Evolutionary conservation across 495 filamentous ascomycete genomes (phyloP), one percentile per base, ranked within the genome.

Genomic region (Sporormia fimetaria): DNA sequence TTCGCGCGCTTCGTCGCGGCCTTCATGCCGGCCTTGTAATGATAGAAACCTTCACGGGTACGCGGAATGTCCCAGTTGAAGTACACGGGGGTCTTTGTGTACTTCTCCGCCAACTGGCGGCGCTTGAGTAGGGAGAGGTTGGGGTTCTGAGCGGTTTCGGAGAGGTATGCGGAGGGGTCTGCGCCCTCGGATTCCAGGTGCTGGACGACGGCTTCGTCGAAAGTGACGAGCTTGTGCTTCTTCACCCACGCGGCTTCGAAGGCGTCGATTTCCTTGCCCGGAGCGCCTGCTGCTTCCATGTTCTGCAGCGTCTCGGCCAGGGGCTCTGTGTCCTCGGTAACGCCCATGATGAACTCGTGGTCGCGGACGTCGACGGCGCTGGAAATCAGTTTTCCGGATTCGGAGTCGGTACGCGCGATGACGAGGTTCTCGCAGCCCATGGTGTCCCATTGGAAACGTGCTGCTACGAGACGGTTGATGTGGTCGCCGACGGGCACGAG

Each of bases 361-460:
- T 98, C 90, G 28, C 90, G 79, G 2, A 83, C 75, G 58, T 98
- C 90, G 49, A 98, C 79, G 1, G 86, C 82, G 41, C 81, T 90
- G 48, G 79, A 88, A 38, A 98, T 73, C 9, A 98, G 69, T 54
- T 76, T 85, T 26, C 90, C 90, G 57, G 81, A 88, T 58, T 98
- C 90, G 0, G 85, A 87, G 61, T 98, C 90, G 10, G 90, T 95
- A 15, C 90, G 78, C 4, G 90, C 90, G 52, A 98, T 93, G 17
- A 95, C 72, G 14, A 96, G 68, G 57, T 88, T 95, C 61, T 98
- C 90, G 18, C 73, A 75, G 35, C 88, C 90, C 88, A 98, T 94
- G 27, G 93, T 69, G 53, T 98, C 90, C 90, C 90, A 98, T 55
- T 98, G 90, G 66, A 92, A 95, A 37, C 90, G 76, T 2, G 90